Evolutionary conservation across 1,284 basidiomycete species (phyloP).

Genomic region (Cryptococcus hybrid): DNA sequence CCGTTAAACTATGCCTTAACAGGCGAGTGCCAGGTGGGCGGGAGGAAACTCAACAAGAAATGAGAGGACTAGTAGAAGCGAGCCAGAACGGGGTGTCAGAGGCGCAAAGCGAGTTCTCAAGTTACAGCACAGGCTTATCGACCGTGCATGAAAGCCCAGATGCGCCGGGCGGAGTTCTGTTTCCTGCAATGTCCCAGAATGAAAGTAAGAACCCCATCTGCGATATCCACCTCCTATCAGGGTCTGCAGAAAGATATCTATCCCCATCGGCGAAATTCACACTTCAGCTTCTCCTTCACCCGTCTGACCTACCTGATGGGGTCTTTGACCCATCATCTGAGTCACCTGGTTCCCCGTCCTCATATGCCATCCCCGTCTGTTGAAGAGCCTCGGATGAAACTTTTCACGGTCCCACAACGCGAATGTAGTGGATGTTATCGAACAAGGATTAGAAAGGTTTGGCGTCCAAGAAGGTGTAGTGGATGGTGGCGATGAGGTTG

Average conservation of each 20-base stretch:
- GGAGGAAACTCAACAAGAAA: constrained; percentile 27
- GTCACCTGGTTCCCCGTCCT: constrained; percentile 66
- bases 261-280: constrained; percentile 76
- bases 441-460: constrained; percentile 84
- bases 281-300: constrained; percentile 78
- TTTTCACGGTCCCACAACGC: constrained; percentile 89
- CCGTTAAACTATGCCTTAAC: constrained; percentile 94
- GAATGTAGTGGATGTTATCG: constrained; percentile 94
- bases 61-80: background rate
- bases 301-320: constrained; percentile 86
- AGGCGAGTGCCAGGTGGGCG: constrained; percentile 36
- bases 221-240: constrained; percentile 50
- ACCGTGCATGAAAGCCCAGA: constrained; percentile 20
- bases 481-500: constrained; percentile 95
- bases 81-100: constrained; percentile 5
- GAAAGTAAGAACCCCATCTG: constrained; percentile 45
- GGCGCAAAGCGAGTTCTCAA: constrained; percentile 25
- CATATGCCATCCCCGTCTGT: constrained; percentile 7
- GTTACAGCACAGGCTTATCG: constrained; percentile 24
- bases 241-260: constrained; percentile 69
- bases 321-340: constrained; percentile 92
- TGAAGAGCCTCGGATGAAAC: constrained; percentile 60
- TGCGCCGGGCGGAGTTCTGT: background rate
- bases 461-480: constrained; percentile 94
- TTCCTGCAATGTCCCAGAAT: constrained; percentile 2